These are phyloP conservation scores for Spizellomyces punctatus DNA, from an alignment of 192 early-diverging fungal species.

Conservation along the genomic window DNA sequence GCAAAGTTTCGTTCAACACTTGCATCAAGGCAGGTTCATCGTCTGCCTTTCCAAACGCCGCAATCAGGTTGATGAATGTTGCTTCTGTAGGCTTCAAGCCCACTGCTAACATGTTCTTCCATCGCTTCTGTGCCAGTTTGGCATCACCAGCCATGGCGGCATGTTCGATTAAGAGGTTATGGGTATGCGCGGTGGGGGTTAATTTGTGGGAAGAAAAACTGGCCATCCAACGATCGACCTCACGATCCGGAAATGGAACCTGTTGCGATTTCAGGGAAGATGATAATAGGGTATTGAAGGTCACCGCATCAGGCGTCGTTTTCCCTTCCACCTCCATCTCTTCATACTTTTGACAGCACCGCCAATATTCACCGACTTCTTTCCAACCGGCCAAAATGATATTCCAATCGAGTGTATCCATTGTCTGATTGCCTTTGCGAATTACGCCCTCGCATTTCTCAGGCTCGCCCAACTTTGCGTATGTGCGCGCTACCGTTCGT, in stretches of 20 bases:
- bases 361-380: constrained; percentile 10
- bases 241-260: not conserved
- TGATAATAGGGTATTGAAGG: constrained; percentile 16
- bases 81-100: constrained; percentile 2
- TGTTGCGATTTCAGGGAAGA: not conserved
- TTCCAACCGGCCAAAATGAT: constrained; percentile 13
- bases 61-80: not conserved
- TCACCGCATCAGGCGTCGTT: constrained; percentile 12
- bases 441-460: constrained; percentile 7
- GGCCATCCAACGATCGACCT: constrained; percentile 15
- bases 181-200: not conserved
- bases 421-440: not conserved
- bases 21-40: not conserved
- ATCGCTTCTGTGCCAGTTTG: not conserved
- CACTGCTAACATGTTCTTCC: not conserved
- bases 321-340: not conserved
- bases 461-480: constrained; percentile 15
- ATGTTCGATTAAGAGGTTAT: not conserved
- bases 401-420: constrained; percentile 14
- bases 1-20: constrained; percentile 1
- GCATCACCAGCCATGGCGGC: not conserved
- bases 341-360: constrained; percentile 1
- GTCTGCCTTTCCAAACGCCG: not conserved
- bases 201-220: not conserved
- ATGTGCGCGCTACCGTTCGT: constrained; percentile 1